phyloP scores from a whole-genome alignment of 108 stramenopile genomes.

The Pseudonitzschia multiseries region DNA sequence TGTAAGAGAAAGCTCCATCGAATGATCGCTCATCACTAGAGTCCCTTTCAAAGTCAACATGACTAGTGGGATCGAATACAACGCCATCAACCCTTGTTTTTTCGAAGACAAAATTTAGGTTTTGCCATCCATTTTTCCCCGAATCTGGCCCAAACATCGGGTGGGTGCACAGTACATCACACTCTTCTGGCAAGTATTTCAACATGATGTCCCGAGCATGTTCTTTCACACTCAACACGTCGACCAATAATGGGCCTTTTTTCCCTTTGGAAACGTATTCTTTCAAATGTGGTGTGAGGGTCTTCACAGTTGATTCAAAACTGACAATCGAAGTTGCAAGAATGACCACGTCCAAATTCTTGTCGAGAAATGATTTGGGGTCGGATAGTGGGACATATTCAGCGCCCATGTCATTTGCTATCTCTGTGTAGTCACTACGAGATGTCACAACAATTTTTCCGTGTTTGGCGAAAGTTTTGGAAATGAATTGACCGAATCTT shows the following conservation, averaged over 20 bases:
- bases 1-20: conserved; percentile 50
- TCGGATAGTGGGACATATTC: conserved; percentile 64
- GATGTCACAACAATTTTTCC: conserved; percentile 62
- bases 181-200: conserved; percentile 76
- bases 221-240: conserved; percentile 97
- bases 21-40: conserved; percentile 10
- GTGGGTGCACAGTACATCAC: conserved; percentile 96
- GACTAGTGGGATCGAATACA: conserved; percentile 35
- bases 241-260: conserved; percentile 86
- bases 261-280: conserved; percentile 32
- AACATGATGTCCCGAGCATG: conserved; percentile 89
- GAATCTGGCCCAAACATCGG: conserved; percentile 99
- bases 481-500: conserved; percentile 94
- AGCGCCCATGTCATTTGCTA: conserved; percentile 78
- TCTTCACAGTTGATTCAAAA: conserved; percentile 80
- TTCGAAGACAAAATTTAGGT: conserved; percentile 96
- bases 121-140: conserved; percentile 89
- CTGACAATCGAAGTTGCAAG: conserved; percentile 80
- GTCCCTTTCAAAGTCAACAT: neutral
- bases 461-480: conserved; percentile 70
- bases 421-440: conserved; percentile 70
- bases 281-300: conserved; percentile 40
- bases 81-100: conserved; percentile 77
- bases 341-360: conserved; percentile 79
- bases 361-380: conserved; percentile 55